Base-by-base conservation (phyloP, 2,329 filamentous ascomycete species). In the Diaporthe australafricana region DNA sequence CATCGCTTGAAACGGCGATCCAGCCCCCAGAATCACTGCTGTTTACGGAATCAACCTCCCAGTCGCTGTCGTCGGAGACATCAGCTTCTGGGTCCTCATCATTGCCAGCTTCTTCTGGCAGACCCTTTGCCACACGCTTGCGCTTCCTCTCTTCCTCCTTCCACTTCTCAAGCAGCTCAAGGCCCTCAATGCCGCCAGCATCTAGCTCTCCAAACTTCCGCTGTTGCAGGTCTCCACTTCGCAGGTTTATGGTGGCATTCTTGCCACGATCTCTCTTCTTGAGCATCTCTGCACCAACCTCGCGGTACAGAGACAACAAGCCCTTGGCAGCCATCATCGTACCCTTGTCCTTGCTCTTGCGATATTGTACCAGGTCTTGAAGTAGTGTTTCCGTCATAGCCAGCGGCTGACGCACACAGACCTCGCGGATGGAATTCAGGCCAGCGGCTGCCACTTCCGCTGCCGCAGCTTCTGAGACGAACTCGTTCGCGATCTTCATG, bases 271-370 rank as follows among this genome's bases (percentile, higher is more conserved):
- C 96, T 78, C 93, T 91, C 86, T 94, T 97, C 82, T 92, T 93
- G 72, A 99, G 85, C 84, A 98, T 89, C 76, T 97, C 94, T 0
- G 96, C 94, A 45, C 93, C 95, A 17, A 98, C 93, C 79, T 98
- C 95, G 76, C 96, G 88, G 85, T 97, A 99, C 7, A 99, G 87
- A 30, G 94, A 94, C 52, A 99, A 86, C 8, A 99, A 86, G 75
- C 96, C 96, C 81, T 96, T 96, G 17, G 96, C 95, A 9, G 96
- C 96, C 96, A 99, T 98, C 89, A 97, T 95, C n/a, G 96, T 94
- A 72, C 96, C 95, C 86, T 98, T 99, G 80, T 99, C 96, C 80
- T 99, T 99, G 80, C 94, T 97, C 86, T 97, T 98, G 73, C 94
- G 90, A 83, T 99, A 98, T 85, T 96, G 93, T 12, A 98, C 95